Evolutionary conservation across 2,329 filamentous ascomycete species (phyloP).

Genomic region (Chalara sp.): DNA sequence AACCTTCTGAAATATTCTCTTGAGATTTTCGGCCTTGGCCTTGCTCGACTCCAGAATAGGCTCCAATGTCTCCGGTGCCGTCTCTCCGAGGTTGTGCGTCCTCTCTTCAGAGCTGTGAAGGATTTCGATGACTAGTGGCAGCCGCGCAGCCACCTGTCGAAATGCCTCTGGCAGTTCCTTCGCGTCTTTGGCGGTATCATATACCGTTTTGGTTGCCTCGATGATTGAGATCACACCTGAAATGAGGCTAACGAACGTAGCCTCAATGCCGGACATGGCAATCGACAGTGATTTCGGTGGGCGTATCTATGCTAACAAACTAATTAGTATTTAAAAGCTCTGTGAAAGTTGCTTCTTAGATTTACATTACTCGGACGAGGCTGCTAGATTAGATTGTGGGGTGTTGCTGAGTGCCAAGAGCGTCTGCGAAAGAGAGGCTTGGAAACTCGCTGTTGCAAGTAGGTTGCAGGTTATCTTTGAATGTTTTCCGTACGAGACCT

Average conservation of each 20-base stretch:
- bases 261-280: conserved; percentile 12
- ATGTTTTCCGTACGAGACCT: too few species aligned
- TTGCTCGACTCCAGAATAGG: conserved; percentile 12
- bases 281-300: too few species aligned
- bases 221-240: conserved; percentile 14
- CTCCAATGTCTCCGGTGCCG: conserved; percentile 7
- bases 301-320: too few species aligned
- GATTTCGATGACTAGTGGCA: conserved; percentile 13
- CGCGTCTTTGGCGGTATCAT: conserved; percentile 14
- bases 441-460: too few species aligned
- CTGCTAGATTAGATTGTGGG: too few species aligned
- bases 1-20: conserved; percentile 14
- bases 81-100: conserved; percentile 10
- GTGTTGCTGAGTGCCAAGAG: too few species aligned
- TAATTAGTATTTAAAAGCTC: too few species aligned
- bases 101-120: conserved; percentile 9
- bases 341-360: too few species aligned
- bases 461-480: too few species aligned
- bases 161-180: conserved; percentile 18
- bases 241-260: conserved; percentile 16
- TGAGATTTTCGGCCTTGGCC: conserved; percentile 14
- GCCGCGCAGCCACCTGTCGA: conserved; percentile 15
- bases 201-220: conserved; percentile 13
- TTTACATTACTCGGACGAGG: too few species aligned
- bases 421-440: too few species aligned